These are phyloP conservation scores for Cordyceps pruinosa DNA, from an alignment of 2,329 filamentous ascomycete species.

Conservation along the genomic window DNA sequence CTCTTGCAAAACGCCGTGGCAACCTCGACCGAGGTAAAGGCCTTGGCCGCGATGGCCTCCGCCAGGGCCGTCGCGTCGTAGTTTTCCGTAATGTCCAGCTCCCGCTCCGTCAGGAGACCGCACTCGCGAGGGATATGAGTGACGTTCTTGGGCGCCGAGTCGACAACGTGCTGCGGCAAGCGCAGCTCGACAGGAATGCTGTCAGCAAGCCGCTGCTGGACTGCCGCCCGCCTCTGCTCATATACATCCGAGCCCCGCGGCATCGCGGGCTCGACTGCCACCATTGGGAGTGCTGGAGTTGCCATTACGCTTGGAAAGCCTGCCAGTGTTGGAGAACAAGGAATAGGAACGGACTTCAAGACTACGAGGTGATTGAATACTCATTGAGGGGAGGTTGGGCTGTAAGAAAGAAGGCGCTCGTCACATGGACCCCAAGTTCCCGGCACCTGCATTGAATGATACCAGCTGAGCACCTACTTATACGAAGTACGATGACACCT, in stretches of 20 bases:
- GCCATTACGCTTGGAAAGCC: not conserved
- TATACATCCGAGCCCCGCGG: conserved; percentile 3
- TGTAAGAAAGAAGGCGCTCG: not conserved
- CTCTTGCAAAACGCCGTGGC: conserved; percentile 45
- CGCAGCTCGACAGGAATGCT: conserved; percentile 25
- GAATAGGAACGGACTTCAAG: not conserved
- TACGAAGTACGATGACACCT: no score
- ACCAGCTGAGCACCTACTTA: no score
- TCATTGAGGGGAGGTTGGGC: no score
- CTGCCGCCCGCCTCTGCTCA: conserved; percentile 12
- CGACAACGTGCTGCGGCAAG: conserved; percentile 22
- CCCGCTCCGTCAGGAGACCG: conserved; percentile 36
- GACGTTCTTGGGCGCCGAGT: conserved; percentile 26
- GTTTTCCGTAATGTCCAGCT: conserved; percentile 42
- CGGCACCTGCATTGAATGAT: no score
- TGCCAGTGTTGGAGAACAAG: not conserved
- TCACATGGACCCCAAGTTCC: no score
- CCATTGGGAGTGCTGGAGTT: not conserved
- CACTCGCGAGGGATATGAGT: conserved; percentile 29
- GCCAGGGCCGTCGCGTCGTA: conserved; percentile 37
- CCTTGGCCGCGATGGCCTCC: conserved; percentile 28
- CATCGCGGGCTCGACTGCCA: conserved; percentile 5
- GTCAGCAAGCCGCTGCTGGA: conserved; percentile 25
- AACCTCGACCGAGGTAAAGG: conserved; percentile 33
- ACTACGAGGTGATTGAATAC: no score